Percentiles rank a stretch among this genome's conserved stretches.
Conservation (phyloP, 2,329 filamentous ascomycete genomes). For the Ophiocordyceps sinensis region DNA sequence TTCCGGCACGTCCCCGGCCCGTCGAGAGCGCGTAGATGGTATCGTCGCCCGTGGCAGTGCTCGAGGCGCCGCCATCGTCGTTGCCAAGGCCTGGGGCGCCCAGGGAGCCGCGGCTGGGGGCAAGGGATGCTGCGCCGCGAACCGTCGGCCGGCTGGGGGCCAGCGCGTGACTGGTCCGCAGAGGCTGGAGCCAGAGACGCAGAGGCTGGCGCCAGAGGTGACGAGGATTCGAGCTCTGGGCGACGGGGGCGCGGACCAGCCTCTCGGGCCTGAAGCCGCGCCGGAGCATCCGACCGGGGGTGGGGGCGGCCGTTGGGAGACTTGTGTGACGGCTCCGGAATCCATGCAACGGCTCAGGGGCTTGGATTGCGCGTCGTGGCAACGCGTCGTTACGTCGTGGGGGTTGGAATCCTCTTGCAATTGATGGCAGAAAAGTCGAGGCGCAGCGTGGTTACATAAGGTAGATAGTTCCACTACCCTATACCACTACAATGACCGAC, state of each 20-base stretch:
- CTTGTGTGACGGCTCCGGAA: too few species aligned
- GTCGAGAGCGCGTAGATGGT: constrained; percentile 93
- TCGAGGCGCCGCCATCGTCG: neutral
- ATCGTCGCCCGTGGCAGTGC: constrained; percentile 24
- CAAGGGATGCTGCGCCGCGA: neutral
- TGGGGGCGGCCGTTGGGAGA: too few species aligned
- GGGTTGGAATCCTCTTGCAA: too few species aligned
- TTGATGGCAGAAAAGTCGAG: too few species aligned
- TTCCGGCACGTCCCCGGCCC: constrained; percentile 70
- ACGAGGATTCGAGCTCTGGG: neutral
- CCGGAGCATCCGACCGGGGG: constrained; percentile 2
- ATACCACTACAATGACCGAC: too few species aligned
- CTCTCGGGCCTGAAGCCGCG: constrained; percentile 2
- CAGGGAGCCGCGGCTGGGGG: neutral
- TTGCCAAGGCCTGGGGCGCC: neutral
- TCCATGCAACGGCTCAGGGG: too few species aligned
- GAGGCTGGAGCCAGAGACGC: neutral
- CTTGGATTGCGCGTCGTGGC: too few species aligned
- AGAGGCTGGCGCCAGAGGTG: neutral
- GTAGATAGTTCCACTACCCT: too few species aligned
- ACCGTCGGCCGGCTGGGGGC: neutral
- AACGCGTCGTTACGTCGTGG: too few species aligned
- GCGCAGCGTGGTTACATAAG: too few species aligned
- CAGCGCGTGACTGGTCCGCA: neutral
- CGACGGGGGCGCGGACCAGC: neutral